These are phyloP conservation scores for Leccinum rimulosum DNA, from an alignment of 768 basidiomycete genomes.

Conservation along the genomic window DNA sequence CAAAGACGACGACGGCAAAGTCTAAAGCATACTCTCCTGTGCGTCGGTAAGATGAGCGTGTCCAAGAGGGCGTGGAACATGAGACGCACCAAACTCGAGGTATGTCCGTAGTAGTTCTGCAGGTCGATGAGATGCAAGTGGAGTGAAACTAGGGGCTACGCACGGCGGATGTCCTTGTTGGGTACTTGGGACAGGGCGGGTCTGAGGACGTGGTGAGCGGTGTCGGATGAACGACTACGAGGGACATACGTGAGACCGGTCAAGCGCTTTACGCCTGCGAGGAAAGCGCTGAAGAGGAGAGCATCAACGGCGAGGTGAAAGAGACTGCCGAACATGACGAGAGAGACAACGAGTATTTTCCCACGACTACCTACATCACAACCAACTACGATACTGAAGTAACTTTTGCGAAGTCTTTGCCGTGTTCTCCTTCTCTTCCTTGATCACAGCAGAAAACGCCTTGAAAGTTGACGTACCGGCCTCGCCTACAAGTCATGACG, in stretches of 20 bases:
- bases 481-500: conserved; percentile 43
- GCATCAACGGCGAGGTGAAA: conserved; percentile 78
- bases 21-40: conserved; percentile 85
- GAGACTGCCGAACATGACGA: conserved; percentile 30
- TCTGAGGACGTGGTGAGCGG: conserved; percentile 35
- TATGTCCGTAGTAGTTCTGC: conserved; percentile 73
- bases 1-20: conserved; percentile 80
- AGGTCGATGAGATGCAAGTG: conserved; percentile 1
- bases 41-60: background rate
- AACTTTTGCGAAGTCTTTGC: conserved; percentile 35
- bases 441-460: conserved; percentile 66
- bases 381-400: conserved; percentile 25
- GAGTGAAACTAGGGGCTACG: conserved; percentile 31
- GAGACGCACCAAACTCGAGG: conserved; percentile 70
- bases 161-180: conserved; percentile 87
- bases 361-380: conserved; percentile 20
- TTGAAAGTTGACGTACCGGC: conserved; percentile 66
- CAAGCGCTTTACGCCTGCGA: conserved; percentile 81
- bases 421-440: conserved; percentile 72
- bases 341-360: conserved; percentile 5
- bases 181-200: conserved; percentile 74
- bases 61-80: background rate
- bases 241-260: conserved; percentile 79
- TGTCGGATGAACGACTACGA: background rate
- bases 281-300: conserved; percentile 71